Evolutionary conservation across 1,284 basidiomycete species (phyloP).

Genomic region (Trametes pubescens): DNA sequence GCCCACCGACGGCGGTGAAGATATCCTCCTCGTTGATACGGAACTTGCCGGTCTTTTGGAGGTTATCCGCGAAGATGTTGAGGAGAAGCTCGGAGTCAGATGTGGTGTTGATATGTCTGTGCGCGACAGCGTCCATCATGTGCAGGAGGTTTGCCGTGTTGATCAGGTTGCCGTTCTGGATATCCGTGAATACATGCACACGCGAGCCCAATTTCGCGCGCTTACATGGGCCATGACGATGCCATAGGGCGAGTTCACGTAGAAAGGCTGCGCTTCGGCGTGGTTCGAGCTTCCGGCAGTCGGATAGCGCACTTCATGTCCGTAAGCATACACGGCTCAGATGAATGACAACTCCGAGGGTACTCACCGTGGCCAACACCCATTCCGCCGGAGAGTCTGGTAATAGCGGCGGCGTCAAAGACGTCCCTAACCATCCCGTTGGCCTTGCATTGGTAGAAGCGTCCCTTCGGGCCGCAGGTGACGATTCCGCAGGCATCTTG

Average conservation of each 20-base stretch:
- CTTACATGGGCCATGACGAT: slow-evolving; percentile 97
- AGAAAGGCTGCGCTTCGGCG: slow-evolving; percentile 99
- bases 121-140: slow-evolving; percentile 96
- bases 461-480: slow-evolving; percentile 94
- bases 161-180: slow-evolving; percentile 97
- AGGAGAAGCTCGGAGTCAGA: slow-evolving; percentile 98
- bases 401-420: slow-evolving; percentile 85
- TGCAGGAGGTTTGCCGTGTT: slow-evolving; percentile 89
- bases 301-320: slow-evolving; percentile 86
- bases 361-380: slow-evolving; percentile 94
- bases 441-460: slow-evolving; percentile 99
- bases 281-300: slow-evolving; percentile 98
- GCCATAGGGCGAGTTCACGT: slow-evolving; percentile 99
- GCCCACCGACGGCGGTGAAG: slow-evolving; percentile 90
- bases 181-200: slow-evolving; percentile 2
- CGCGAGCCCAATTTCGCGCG: slow-evolving; percentile 25
- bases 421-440: slow-evolving; percentile 99
- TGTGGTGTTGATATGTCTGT: slow-evolving; percentile 98
- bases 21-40: slow-evolving; percentile 99
- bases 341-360: slow-evolving; percentile 28
- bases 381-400: slow-evolving; percentile 91
- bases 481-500: slow-evolving; percentile 99
- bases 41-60: slow-evolving; percentile 99
- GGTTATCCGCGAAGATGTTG: slow-evolving; percentile 97
- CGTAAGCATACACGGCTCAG: slow-evolving; percentile 4